Evolutionary conservation across 345 rosid species (phyloP).

Genomic region (Eutrema yunnanense): DNA sequence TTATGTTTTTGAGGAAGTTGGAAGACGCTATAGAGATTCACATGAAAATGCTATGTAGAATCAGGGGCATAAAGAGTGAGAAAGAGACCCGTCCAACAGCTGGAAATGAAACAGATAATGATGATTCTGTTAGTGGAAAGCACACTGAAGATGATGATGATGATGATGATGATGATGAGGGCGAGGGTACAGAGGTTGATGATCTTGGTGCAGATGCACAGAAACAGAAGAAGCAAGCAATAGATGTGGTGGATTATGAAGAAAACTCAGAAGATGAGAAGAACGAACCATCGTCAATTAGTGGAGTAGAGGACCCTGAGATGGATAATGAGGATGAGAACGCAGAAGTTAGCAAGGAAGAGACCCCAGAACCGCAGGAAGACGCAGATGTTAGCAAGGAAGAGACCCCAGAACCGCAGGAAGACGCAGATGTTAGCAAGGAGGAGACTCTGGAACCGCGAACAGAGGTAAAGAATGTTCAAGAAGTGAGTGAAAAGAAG

Average conservation of each 20-base stretch:
- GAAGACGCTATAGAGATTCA: constrained; percentile 89
- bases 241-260: constrained; percentile 79
- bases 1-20: constrained; percentile 60
- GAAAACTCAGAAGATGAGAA: constrained; percentile 51
- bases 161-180: constrained; percentile 53
- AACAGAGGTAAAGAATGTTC: constrained; percentile 20
- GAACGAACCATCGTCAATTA: constrained; percentile 27
- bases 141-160: constrained; percentile 33
- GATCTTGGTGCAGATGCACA: constrained; percentile 86
- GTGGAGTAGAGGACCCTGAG: constrained; percentile 30
- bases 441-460: constrained; percentile 13
- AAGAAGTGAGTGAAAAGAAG: constrained; percentile 32
- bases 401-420: constrained; percentile 15
- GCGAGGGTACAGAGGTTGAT: constrained; percentile 44
- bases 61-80: constrained; percentile 57
- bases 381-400: constrained; percentile 32
- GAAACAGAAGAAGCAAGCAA: constrained; percentile 47
- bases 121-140: constrained; percentile 38
- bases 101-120: constrained; percentile 41
- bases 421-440: constrained; percentile 29
- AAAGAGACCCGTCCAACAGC: constrained; percentile 35
- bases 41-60: constrained; percentile 53
- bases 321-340: constrained; percentile 31
- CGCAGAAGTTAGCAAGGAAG: constrained; percentile 35
- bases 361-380: constrained; percentile 12